Evolutionary conservation across 306 rosid species (phyloP), one percentile per base, ranked within the genome.

Genomic region (Leucaena leucocephala): DNA sequence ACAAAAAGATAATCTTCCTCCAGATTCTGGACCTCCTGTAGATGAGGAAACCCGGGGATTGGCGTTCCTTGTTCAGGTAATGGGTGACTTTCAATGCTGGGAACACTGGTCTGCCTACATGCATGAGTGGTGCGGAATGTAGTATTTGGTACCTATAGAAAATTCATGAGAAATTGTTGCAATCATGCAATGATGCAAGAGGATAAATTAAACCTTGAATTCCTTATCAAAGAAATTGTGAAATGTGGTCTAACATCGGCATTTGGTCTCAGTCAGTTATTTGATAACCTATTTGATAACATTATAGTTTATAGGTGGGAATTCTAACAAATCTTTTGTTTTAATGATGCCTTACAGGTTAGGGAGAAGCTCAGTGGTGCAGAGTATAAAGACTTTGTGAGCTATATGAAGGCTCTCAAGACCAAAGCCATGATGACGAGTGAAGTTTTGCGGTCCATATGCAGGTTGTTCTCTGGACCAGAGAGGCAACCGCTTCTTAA

Each of bases 371-470:
- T 92, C 55, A 87, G 88, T 85, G 72, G 87, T 49, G 69, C 86
- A 8, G 97, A 94, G 79, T 94, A 94, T 82, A 78, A 76, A 74
- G 92, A 89, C 76, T 94, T 92, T 79, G 97, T 92, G 75, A 84
- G 85, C 74, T 88, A 79, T 74, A 92, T 94, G 97, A 92, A 91
- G 84, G 97, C 97, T 50, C 91, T 94, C 9, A 92, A 92, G 84
- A 88, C 92, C 73, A 92, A 94, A 91, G 88, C 89, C n/a, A 84
- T 92, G 95, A 89, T 83, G 86, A 87, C 87, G 54, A 79, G 78
- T 46, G 95, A 92, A 87, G 97, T 91, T 74, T 92, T 91, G 81
- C 90, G 78, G 73, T 85, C 89, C 79, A 92, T 94, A 81, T 86
- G 78, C n/a, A 70, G 89, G 69, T 77, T 94, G 85, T 91, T 94